phyloP scores from a whole-genome alignment of 306 rosid genomes.

The Castanospermum australe region DNA sequence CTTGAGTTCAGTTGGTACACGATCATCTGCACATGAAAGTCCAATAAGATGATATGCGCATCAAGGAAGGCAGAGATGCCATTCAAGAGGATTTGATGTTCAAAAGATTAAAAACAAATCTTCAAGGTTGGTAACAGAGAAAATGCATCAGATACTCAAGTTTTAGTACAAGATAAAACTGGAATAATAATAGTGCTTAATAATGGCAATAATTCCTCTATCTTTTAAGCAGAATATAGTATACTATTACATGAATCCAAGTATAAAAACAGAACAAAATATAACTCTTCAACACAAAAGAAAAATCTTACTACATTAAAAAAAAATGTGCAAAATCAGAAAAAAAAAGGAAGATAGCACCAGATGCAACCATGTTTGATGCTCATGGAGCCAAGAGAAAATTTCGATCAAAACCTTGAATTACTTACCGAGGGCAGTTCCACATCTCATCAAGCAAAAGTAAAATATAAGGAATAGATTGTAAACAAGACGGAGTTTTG shows the following conservation, averaged over 20 bases:
- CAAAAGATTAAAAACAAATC: background rate
- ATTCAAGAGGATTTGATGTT: background rate
- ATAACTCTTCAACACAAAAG: background rate
- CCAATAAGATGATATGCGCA: background rate
- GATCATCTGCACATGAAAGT: slow-evolving; percentile 40
- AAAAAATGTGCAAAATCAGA: too few relatives aligned
- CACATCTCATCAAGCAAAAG: background rate
- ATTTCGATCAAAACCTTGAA: background rate
- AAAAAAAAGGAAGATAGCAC: background rate
- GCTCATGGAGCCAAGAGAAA: background rate
- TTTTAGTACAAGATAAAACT: background rate
- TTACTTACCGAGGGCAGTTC: background rate
- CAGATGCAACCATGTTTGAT: background rate
- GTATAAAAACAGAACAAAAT: background rate
- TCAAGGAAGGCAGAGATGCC: background rate
- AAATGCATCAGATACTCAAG: background rate
- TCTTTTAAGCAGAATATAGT: background rate
- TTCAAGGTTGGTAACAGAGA: background rate
- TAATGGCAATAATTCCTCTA: background rate
- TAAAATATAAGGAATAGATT: background rate
- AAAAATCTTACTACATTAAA: background rate
- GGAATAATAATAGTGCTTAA: background rate
- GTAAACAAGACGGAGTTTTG: background rate
- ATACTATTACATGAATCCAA: background rate
- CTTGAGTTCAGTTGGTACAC: slow-evolving; percentile 43